Evolutionary conservation across 2,329 filamentous ascomycete species (phyloP).

Genomic region (Tolypocladium pustulatum): DNA sequence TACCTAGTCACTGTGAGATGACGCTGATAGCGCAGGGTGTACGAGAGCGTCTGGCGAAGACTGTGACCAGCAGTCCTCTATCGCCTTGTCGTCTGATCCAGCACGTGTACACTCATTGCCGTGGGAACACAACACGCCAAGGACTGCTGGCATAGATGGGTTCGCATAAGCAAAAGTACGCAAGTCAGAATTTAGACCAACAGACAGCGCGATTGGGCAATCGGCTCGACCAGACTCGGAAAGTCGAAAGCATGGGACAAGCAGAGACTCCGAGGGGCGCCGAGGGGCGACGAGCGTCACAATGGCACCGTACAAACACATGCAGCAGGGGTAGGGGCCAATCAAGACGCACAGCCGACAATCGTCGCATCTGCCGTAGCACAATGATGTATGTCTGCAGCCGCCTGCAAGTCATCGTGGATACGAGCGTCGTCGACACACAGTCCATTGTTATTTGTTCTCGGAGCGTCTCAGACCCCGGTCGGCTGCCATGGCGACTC

Average conservation of each 20-base stretch:
- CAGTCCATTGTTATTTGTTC: slow-evolving; percentile 8
- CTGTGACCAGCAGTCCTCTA: not conserved
- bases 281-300: not conserved
- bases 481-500: slow-evolving; percentile 13
- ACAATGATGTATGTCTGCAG: not conserved
- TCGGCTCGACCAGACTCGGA: not conserved
- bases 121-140: not conserved
- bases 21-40: not conserved
- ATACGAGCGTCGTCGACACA: not conserved
- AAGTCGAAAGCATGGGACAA: not conserved
- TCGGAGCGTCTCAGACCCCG: slow-evolving; percentile 6
- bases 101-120: not conserved
- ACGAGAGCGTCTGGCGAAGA: not conserved
- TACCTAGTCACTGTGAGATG: not conserved
- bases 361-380: not conserved
- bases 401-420: not conserved
- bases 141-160: not conserved
- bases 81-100: not conserved
- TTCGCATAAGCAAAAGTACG: not conserved
- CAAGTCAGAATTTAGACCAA: not conserved
- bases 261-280: not conserved
- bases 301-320: not conserved
- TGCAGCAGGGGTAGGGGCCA: not conserved
- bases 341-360: not conserved
- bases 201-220: not conserved